Conservation (phyloP, 805 yeast genomes). For the Grigorovia transvaalensis region DNA sequence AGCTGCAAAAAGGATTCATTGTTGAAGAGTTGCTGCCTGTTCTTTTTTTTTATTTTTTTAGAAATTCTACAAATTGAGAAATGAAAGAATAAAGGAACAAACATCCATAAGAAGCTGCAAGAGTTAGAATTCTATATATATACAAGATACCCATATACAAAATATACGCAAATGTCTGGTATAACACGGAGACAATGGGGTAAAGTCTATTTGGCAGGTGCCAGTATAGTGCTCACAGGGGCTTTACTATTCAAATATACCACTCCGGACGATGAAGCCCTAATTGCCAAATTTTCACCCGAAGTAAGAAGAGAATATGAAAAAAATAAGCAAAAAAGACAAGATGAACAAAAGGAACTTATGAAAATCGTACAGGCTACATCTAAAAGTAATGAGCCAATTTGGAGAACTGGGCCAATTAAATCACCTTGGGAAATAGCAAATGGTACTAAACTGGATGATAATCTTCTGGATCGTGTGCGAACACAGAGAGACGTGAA, state of each 20-base stretch:
- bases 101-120: too few relatives aligned
- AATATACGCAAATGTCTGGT: constrained; percentile 18
- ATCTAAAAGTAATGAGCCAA: constrained; percentile 59
- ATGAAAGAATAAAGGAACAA: too few relatives aligned
- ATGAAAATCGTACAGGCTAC: constrained; percentile 59
- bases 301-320: constrained; percentile 72
- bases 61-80: too few relatives aligned
- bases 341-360: constrained; percentile 57
- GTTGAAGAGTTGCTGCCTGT: too few relatives aligned
- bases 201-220: constrained; percentile 48
- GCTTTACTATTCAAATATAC: constrained; percentile 58
- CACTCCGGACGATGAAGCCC: constrained; percentile 77
- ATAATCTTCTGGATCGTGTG: neutral
- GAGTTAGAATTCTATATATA: neutral
- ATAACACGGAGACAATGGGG: constrained; percentile 53
- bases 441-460: neutral
- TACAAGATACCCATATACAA: neutral
- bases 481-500: neutral
- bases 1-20: too few relatives aligned
- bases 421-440: constrained; percentile 53
- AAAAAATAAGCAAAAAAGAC: constrained; percentile 48
- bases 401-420: constrained; percentile 72
- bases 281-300: constrained; percentile 67
- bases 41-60: too few relatives aligned
- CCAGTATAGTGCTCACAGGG: constrained; percentile 66